Evolutionary conservation across 306 rosid genomes (phyloP), one percentile per base, ranked within the genome.

Genomic region (Lathyrus tuberosus): DNA sequence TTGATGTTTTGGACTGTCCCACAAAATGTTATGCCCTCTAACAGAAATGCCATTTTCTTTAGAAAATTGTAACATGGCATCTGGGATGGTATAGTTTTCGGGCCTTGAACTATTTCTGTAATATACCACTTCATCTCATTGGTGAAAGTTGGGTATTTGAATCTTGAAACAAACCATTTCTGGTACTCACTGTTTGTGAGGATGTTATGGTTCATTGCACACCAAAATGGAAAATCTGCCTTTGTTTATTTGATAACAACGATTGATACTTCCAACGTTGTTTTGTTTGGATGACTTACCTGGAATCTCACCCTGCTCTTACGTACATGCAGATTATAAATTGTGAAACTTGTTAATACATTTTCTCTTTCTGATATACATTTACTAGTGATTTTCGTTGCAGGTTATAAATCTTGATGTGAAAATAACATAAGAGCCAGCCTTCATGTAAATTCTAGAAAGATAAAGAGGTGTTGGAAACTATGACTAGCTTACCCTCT

Each of bases 111-210:
- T 53, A 11, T 76, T 79, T 90, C 94, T 10, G 82, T 90, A 71
- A 88, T 82, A 24, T 87, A 87, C 96, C 96, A 90, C 71, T 90
- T 90, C 96, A 90, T 90, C 74, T 75, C 86, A 24, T 90, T 90
- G 67, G 94, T 87, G 84, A 87, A 90, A 44, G 89, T 86, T 33
- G 96, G 77, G 38, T 26, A 73, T 56, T 71, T 79, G 79, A 90
- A 90, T 77, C 96, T 87, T 43, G 82, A 66, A 28, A 69, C 30
- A 68, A 87, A 90, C 96, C 91, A 87, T 1, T 31, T 75, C 78
- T 82, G 89, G 79, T 90, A 87, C 1, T 75, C 84, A 2, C 59
- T 40, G 79, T 70, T 80, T 76, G 67, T 75, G 61, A 90, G 89
- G 65, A 90, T 90, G 15, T 72, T 1, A 63, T 67, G 28, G 81